A percentile compares a stretch with the other conserved stretches of the same genome.
Conservation (phyloP, 2,329 filamentous ascomycete species). For the Zymoseptoria passerinii region DNA sequence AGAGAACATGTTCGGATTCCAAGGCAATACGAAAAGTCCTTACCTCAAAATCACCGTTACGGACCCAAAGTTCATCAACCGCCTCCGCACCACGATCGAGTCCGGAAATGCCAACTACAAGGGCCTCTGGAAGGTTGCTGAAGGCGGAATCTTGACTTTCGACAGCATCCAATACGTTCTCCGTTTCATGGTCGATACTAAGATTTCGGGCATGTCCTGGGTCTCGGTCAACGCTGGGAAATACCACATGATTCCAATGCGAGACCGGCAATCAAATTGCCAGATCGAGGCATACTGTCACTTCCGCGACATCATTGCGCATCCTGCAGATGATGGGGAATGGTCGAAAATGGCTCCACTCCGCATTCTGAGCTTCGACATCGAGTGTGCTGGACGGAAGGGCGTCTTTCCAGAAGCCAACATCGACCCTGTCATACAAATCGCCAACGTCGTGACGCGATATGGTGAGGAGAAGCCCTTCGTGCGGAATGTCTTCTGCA, state of each 20-base stretch:
- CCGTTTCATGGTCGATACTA: slow-evolving; percentile 96
- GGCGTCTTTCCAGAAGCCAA: slow-evolving; percentile 93
- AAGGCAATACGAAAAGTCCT: slow-evolving; percentile 83
- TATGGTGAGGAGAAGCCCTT: slow-evolving; percentile 96
- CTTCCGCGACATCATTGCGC: slow-evolving; percentile 75
- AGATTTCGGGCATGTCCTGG: slow-evolving; percentile 96
- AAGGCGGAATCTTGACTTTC: slow-evolving; percentile 74
- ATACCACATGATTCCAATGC: slow-evolving; percentile 60
- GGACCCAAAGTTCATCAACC: slow-evolving; percentile 76
- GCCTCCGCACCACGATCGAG: slow-evolving; percentile 68
- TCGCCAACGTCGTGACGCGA: slow-evolving; percentile 87
- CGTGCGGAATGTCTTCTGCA: slow-evolving; percentile 89
- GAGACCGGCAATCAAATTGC: slow-evolving; percentile 76
- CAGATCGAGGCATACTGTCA: slow-evolving; percentile 88
- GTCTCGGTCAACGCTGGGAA: slow-evolving; percentile 71
- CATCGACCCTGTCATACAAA: slow-evolving; percentile 91
- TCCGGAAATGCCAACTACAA: slow-evolving; percentile 77
- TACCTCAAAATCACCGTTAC: slow-evolving; percentile 91
- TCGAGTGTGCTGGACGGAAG: slow-evolving; percentile 95
- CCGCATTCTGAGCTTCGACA: slow-evolving; percentile 91
- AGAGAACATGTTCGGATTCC: slow-evolving; percentile 89
- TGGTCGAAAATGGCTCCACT: slow-evolving; percentile 98
- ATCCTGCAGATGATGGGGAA: slow-evolving; percentile 80
- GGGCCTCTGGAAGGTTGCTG: slow-evolving; percentile 68
- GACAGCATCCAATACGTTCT: slow-evolving; percentile 94